These are phyloP conservation scores for Microdochium nivale DNA, from an alignment of 2,329 filamentous ascomycete species.

Conservation along the genomic window DNA sequence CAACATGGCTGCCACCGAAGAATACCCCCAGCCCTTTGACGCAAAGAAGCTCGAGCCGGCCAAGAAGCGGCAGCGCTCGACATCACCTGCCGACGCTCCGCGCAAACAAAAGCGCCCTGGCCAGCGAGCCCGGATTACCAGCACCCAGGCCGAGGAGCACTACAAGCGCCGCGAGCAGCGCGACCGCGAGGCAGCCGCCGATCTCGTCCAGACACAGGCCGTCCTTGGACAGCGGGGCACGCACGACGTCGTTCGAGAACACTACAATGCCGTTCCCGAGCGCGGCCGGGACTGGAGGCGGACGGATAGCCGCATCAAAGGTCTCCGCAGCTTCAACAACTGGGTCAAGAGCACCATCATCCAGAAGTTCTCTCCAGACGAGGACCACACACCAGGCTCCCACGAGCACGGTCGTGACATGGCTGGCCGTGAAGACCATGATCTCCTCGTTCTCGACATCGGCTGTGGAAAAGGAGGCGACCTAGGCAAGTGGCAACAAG, in stretches of 20 bases:
- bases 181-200: constrained; percentile 31
- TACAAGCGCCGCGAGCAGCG: constrained; percentile 53
- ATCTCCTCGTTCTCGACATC: constrained; percentile 80
- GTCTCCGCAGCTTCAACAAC: constrained; percentile 91
- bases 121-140: constrained; percentile 57
- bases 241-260: constrained; percentile 80
- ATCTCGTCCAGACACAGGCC: constrained; percentile 26
- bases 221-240: constrained; percentile 48
- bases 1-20: constrained; percentile 22
- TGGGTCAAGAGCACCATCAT: constrained; percentile 98
- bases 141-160: constrained; percentile 58
- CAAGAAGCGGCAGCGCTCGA: constrained; percentile 48
- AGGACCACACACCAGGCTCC: constrained; percentile 58
- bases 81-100: constrained; percentile 35
- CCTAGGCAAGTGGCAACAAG: constrained; percentile 90
- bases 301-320: constrained; percentile 91
- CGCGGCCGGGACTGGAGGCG: constrained; percentile 90
- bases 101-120: constrained; percentile 64
- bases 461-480: constrained; percentile 97
- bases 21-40: constrained; percentile 53
- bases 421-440: constrained; percentile 37
- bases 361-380: constrained; percentile 84
- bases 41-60: constrained; percentile 48
- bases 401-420: constrained; percentile 38
- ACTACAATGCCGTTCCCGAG: constrained; percentile 95